Base-by-base conservation (phyloP, 306 rosid genomes). In the Erythrophleum fordii region DNA sequence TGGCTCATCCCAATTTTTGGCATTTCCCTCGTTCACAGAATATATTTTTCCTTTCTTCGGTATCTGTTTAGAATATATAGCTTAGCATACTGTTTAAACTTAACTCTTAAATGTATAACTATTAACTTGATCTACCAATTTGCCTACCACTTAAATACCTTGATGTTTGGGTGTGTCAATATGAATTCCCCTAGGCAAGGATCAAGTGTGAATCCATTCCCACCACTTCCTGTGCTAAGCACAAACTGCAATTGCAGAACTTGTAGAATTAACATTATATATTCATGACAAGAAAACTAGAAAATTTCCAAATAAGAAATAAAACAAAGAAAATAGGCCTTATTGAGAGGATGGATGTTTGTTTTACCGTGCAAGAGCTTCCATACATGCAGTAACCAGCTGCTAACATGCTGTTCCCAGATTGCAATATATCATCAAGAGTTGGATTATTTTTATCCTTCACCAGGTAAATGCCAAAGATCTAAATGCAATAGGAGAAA, bases 381-480 rank as follows among this genome's bases (percentile, higher is more conserved):
- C 98, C 98, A 70, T 95, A 95, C 97, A 95, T 91, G 91, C 98
- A 95, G 81, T 95, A 95, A 79, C 99, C 99, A 69, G 99, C 98
- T 70, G 97, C 98, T 78, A 95, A 2, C 88, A 91, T 73, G 28
- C 67, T 85, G 81, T 68, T 93, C 53, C 99, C 99, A 25, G 98
- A 90, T 89, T 90, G 98, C 89, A 95, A 71, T 41, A 90, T 94
- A 55, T 90, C 94, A 67, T 86, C 89, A 56, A 91, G 53, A 55
- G 77, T 64, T 48, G 94, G 92, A 35, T 90, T 84, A 20, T 68
- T 29, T 49, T 77, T 77, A 78, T 91, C 92, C 39, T 88, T 84
- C 69, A 78, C 87, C 78, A 39, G 73, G 77, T 95, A 95, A 72
- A 93, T 95, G 79, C 99, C 99, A 77, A 93, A 95, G 70, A 95